Base-by-base conservation (phyloP, 306 rosid genomes). In the Casuarina cunninghamiana region DNA sequence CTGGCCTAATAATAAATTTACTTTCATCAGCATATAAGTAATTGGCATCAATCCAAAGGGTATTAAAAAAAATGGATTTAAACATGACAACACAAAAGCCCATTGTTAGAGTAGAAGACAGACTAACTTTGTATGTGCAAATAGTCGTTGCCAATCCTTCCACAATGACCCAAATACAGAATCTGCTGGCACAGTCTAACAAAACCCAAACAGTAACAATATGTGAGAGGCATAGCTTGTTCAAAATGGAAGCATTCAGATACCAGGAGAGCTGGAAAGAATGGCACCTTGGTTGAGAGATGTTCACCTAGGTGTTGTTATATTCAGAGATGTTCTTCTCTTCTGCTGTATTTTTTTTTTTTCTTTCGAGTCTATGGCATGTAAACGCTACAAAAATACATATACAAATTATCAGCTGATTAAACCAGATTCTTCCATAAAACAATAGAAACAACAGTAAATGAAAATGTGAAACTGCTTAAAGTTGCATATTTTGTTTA, bases 161-260 rank as follows among this genome's bases (percentile, higher is more conserved):
- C 97, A 91, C 0, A 93, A 95, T 38, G 89, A 84, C 54, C 97
- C 97, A 75, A 91, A 86, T 75, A 89, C 93, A 78, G 92, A 88
- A 12, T 97, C 83, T 21, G 97, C 92, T 44, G 97, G 97, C 81
- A 87, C 96, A 62, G 72, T 84, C 98, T 92, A 89, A 53, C 77
- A 80, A 65, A 79, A 76, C 43, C 71, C 26, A 42, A 53, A 74
- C 53, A 0, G 44, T 72, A 39, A 61, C 21, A 57, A 53, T 21
- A 32, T 51, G 73, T 71, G 10, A 15, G 42, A 58, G 66, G 62
- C 67, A 51, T 2, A 58, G 26, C 63, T 7, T 41, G 53, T 51
- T 53, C 35, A 32, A 57, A 35, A 54, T 1, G 32, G 41, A 6
- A 54, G 21, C 13, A 15, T 9, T 66, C 21, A 66, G 0, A 15